Percentiles rank a stretch among this genome's conserved stretches.
Conservation (phyloP, 2,329 filamentous ascomycete genomes). For the Fusarium albosuccineum region DNA sequence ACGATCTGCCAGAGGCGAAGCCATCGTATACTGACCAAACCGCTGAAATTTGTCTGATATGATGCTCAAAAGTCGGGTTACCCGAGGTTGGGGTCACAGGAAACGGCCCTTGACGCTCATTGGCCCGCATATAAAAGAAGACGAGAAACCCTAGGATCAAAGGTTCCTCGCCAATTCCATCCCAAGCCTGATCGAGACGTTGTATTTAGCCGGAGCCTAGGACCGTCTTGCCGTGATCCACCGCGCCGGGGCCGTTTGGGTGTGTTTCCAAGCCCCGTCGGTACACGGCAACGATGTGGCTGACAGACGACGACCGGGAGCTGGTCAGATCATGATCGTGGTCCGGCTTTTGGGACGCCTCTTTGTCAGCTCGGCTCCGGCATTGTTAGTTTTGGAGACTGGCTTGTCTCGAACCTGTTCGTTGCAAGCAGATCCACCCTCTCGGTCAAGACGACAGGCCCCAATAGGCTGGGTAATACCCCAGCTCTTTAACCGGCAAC, state of each 20-base stretch:
- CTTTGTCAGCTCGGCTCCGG: background rate
- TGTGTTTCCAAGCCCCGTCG: background rate
- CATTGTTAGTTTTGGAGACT: background rate
- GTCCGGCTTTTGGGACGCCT: slow-evolving; percentile 15
- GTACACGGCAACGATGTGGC: slow-evolving; percentile 19
- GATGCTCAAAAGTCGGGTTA: slow-evolving; percentile 18
- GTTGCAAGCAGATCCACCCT: background rate
- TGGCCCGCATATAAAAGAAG: slow-evolving; percentile 29
- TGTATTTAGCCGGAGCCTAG: slow-evolving; percentile 28
- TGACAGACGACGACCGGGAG: slow-evolving; percentile 2
- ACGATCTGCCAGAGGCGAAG: background rate
- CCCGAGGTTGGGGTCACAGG: slow-evolving; percentile 11
- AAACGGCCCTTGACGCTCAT: slow-evolving; percentile 13
- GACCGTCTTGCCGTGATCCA: background rate
- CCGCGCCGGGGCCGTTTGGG: background rate
- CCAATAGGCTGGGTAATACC: slow-evolving; percentile 17
- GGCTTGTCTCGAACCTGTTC: background rate
- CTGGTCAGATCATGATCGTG: slow-evolving; percentile 25
- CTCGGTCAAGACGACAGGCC: background rate
- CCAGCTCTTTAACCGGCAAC: slow-evolving; percentile 16
- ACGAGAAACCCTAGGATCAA: slow-evolving; percentile 12
- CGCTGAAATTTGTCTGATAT: background rate
- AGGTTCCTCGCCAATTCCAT: slow-evolving; percentile 8
- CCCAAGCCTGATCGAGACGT: background rate
- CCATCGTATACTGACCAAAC: background rate